Evolutionary conservation across 352 stramenopile species (phyloP).

Genomic region (Phytophthora idaei): DNA sequence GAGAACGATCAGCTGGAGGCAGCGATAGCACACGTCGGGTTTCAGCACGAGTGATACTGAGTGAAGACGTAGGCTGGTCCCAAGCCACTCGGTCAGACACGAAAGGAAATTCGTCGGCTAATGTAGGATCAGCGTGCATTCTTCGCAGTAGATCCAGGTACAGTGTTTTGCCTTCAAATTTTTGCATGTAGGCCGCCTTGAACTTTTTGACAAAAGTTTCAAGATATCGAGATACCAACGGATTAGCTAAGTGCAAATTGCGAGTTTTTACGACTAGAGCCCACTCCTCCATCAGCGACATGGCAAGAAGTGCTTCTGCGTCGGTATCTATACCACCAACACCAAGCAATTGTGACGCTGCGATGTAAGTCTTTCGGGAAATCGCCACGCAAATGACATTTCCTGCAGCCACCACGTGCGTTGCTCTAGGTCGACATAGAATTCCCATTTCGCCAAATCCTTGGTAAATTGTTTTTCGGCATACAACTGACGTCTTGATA

Average conservation of each 20-base stretch:
- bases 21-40: conserved; percentile 64
- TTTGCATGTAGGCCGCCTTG: conserved; percentile 75
- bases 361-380: conserved; percentile 54
- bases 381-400: conserved; percentile 52
- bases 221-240: conserved; percentile 66
- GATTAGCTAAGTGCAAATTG: conserved; percentile 71
- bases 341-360: conserved; percentile 43
- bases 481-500: conserved; percentile 41
- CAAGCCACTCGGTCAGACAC: conserved; percentile 57
- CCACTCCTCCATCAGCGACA: conserved; percentile 76
- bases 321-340: conserved; percentile 48
- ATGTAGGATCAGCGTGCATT: conserved; percentile 58
- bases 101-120: conserved; percentile 63
- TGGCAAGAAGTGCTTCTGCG: conserved; percentile 60
- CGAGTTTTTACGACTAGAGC: conserved; percentile 62
- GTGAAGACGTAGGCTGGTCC: conserved; percentile 60
- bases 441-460: conserved; percentile 86
- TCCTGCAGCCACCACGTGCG: conserved; percentile 53
- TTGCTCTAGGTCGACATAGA: conserved; percentile 57
- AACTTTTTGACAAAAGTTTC: conserved; percentile 82
- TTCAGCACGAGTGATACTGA: conserved; percentile 73
- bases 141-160: conserved; percentile 75
- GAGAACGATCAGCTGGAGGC: conserved; percentile 36
- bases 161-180: conserved; percentile 76
- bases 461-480: conserved; percentile 65